Evolutionary conservation across 192 early-diverging fungal species (phyloP), one percentile per base, ranked within the genome.

Genomic region (Gamsiella multidivaricata): DNA sequence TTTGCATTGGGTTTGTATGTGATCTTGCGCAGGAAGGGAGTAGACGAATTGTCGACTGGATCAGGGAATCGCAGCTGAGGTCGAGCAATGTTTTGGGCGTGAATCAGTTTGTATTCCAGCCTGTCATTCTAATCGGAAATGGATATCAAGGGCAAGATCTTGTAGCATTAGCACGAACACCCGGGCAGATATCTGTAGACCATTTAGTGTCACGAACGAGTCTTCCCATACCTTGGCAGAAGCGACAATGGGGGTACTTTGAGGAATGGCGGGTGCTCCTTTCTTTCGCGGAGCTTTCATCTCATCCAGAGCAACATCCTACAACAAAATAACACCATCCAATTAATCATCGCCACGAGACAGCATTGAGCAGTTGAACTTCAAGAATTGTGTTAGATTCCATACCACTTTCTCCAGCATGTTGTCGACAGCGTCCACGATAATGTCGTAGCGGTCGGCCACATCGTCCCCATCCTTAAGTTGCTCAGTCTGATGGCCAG

Each of bases 61-160:
- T 97, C 97, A 23, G 86, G 83, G 70, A 99, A 99, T 18, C 78
- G 75, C 36, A 96, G 66, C 82, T 99, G 98, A 53, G 98, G 98
- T 11, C 95, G 84, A 45, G 86, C 68, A 51, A 97, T 90, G 64
- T 91, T 90, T 23, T 85, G 82, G 12, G 91, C 90, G 50, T 94
- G 89, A 25, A 94, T 69, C 55, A 92, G 61, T 31, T 81, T 82
- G 55, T 86, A 83, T 7, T 88, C 84, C 5, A 85, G 52, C 8
- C 78, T 73, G 33, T 81, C 70, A 41, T 17, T 62, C 59, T 80
- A 59, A 42, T 59, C 8, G 56, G 18, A 7, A 6, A 25, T 26
- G 1, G 32, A 37, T 3, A 49, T 22, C n/a, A 49, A 49, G n/a
- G n/a, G n/a, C n/a, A n/a, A n/a, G n/a, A n/a, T n/a, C n/a, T n/a